Percentiles rank a stretch among this genome's conserved stretches.
Evolutionary conservation across 345 rosid species (phyloP).

Genomic region (Kernera saxatilis): DNA sequence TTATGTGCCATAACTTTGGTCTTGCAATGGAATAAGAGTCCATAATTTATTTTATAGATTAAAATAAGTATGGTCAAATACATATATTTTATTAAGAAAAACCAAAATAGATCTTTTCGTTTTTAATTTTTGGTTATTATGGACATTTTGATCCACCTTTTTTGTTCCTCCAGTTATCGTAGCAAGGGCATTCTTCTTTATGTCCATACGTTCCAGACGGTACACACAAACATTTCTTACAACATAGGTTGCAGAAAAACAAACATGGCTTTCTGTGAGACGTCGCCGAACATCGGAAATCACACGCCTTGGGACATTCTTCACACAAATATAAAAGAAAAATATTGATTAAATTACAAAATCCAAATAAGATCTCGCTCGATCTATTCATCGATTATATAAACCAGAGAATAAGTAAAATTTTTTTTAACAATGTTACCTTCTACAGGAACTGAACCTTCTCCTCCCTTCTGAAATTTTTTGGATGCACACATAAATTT

Average conservation of each 20-base stretch:
- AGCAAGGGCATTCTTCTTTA: conserved; percentile 39
- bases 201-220: conserved; percentile 40
- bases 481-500: not conserved
- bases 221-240: conserved; percentile 36
- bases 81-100: not conserved
- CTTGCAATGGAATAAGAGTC: not conserved
- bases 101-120: not conserved
- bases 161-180: conserved; percentile 25
- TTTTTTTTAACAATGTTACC: not conserved
- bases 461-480: conserved; percentile 18
- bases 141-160: conserved; percentile 39
- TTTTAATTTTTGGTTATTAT: not conserved
- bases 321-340: not conserved
- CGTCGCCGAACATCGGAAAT: conserved; percentile 14
- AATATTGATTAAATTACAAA: not conserved
- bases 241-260: conserved; percentile 32
- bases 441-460: not conserved
- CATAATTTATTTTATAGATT: not conserved
- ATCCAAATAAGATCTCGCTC: not conserved
- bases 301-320: conserved; percentile 28
- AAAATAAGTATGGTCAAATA: not conserved
- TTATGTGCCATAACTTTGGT: not conserved
- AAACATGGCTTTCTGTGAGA: conserved; percentile 17
- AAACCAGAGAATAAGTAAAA: not conserved
- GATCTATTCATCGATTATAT: not conserved